Base-by-base conservation (phyloP, 2,329 filamentous ascomycete species). In the Magnaporthiopsis rhizophila region DNA sequence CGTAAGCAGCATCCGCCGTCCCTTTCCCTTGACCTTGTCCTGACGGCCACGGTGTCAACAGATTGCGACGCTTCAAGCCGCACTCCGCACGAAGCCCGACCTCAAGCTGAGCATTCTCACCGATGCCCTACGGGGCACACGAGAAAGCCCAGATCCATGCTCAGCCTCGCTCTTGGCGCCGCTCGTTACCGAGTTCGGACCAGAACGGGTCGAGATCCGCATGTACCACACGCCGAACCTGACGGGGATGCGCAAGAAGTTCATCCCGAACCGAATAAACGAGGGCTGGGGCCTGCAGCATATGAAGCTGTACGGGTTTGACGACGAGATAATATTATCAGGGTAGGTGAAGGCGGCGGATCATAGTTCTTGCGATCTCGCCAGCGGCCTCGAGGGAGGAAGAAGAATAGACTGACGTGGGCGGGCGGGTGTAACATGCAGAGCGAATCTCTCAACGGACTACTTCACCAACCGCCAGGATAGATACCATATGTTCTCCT, bases 191-290 rank as follows among this genome's bases (percentile, higher is more conserved):
- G 91, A 97, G 70, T 96, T 97, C 76, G 93, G 94, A 0, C 74
- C 87, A 5, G 87, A 91, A 1, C 85, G 94, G 53, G 92, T 99
- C 57, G 92, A 97, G 72, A 87, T 99, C 67, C 89, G 93, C 70
- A 96, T 99, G 92, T 99, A 96, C 73, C 95, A 99, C 76, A 99
- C 95, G 0, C 95, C 95, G 0, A 99, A 99, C 72, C 78, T 99
- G 68, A 96, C 91, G 3, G 95, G 95, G 0, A 70, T 96, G 65
- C 86, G 89, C 62, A 98, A 98, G 77, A 87, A 88, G 71, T 81
- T 90, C 69, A 86, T 98, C 2, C 95, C 95, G 0, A 91, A 86
- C 72, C 84, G 95, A 26, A 94, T 99, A 74, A 99, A 99, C 70
- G 95, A 99, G 77, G 95, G 95, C 24, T 99, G 95, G 95, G 95